Conservation (phyloP, 129 eudicot species). For the Ambrosia artemisiifolia region DNA sequence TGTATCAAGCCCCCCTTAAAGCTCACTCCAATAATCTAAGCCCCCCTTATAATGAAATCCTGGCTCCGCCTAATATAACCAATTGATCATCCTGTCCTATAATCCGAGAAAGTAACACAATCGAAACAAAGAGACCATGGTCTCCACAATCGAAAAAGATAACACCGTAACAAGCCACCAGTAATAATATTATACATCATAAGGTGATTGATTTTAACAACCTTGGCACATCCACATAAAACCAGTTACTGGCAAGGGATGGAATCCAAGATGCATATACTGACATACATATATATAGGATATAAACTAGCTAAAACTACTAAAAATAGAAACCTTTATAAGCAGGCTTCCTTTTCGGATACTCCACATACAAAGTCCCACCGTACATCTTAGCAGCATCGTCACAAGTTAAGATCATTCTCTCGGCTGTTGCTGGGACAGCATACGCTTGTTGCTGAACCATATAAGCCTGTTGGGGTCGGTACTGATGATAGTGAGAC, state of each 20-base stretch:
- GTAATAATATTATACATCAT: not conserved
- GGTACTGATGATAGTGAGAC: conserved; percentile 19
- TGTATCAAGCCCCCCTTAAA: no score
- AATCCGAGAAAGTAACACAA: not conserved
- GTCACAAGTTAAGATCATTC: conserved; percentile 14
- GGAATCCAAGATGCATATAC: conserved; percentile 1
- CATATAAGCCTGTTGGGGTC: conserved; percentile 26
- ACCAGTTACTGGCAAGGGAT: conserved; percentile 8
- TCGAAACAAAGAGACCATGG: not conserved
- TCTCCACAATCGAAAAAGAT: not conserved
- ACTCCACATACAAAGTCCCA: conserved; percentile 29
- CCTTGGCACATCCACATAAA: conserved; percentile 10
- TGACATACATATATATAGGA: not conserved
- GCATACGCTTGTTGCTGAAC: conserved; percentile 18
- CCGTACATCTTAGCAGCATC: conserved; percentile 37
- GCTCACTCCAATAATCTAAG: no score
- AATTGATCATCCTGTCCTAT: not conserved
- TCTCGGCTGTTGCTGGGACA: conserved; percentile 2
- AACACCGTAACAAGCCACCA: not conserved
- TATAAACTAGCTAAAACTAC: not conserved
- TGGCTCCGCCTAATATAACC: no score
- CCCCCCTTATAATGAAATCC: no score
- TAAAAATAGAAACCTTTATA: conserved; percentile 27
- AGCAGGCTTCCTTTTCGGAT: conserved; percentile 12
- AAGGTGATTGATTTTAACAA: not conserved